Conservation (phyloP, 1,139 yeast genomes). For the Diutina scorzettiae region DNA sequence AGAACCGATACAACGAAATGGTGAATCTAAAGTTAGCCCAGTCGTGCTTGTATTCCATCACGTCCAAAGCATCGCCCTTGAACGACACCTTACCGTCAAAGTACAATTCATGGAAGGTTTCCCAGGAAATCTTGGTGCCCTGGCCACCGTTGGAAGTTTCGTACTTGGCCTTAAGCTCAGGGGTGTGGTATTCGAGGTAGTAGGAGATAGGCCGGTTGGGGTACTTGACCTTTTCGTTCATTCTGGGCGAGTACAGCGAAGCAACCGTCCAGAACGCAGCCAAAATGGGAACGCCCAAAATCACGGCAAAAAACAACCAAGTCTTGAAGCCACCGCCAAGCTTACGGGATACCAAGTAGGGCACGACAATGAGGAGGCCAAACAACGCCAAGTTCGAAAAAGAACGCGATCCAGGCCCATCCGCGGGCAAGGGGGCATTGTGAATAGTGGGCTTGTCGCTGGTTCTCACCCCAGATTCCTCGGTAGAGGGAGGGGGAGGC, state of each 20-base stretch:
- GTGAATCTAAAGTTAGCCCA: constrained; percentile 85
- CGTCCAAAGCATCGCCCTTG: constrained; percentile 81
- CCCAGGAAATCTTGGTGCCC: constrained; percentile 76
- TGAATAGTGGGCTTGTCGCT: constrained; percentile 63
- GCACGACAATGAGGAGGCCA: constrained; percentile 44
- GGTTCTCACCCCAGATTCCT: constrained; percentile 47
- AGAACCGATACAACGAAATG: constrained; percentile 62
- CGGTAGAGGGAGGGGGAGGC: constrained; percentile 35
- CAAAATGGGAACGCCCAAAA: constrained; percentile 56
- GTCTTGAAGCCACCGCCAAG: constrained; percentile 68
- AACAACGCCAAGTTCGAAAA: constrained; percentile 55
- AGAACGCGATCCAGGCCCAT: constrained; percentile 76
- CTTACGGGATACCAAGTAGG: constrained; percentile 51
- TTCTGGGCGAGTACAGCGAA: constrained; percentile 69
- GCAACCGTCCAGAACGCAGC: constrained; percentile 74
- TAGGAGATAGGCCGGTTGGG: constrained; percentile 73
- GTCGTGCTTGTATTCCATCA: constrained; percentile 79
- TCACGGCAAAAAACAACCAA: constrained; percentile 40
- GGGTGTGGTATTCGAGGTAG: constrained; percentile 75
- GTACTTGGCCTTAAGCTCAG: constrained; percentile 60
- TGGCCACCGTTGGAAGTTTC: constrained; percentile 35
- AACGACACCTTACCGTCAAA: constrained; percentile 77
- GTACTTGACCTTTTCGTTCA: constrained; percentile 64
- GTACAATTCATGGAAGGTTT: constrained; percentile 82
- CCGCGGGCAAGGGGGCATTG: constrained; percentile 85